These are phyloP conservation scores for Ettlia oleoabundans DNA, from an alignment of 139 green algal species.

Conservation along the genomic window DNA sequence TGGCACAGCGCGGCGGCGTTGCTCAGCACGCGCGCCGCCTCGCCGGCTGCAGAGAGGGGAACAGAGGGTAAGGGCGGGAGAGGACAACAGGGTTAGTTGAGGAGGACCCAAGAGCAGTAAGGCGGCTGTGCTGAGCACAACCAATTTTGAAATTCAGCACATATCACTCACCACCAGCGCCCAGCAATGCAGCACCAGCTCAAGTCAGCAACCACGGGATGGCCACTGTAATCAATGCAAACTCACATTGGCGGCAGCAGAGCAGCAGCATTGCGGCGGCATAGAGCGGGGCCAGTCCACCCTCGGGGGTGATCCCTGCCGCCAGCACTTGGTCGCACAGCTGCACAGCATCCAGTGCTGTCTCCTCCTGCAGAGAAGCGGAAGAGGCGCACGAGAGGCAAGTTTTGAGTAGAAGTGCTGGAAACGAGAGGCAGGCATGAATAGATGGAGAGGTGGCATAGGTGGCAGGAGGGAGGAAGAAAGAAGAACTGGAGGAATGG, in stretches of 20 bases:
- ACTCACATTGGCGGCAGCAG: slow-evolving; percentile 32
- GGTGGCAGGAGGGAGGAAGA: no score
- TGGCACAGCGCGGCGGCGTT: background rate
- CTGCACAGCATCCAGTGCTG: slow-evolving; percentile 48
- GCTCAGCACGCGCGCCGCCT: slow-evolving; percentile 19
- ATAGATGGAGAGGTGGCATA: no score
- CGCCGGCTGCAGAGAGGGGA: slow-evolving; percentile 6
- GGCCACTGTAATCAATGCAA: background rate
- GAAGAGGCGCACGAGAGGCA: background rate
- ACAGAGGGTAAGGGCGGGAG: background rate
- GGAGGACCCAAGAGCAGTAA: no score
- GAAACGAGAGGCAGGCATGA: background rate
- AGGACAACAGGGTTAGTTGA: background rate
- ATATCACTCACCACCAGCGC: background rate
- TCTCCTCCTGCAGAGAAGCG: slow-evolving; percentile 45
- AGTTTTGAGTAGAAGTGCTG: background rate
- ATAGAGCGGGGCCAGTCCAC: slow-evolving; percentile 9
- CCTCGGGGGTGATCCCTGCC: background rate
- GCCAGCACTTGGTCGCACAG: slow-evolving; percentile 45
- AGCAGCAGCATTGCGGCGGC: slow-evolving; percentile 42
- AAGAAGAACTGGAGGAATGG: no score
- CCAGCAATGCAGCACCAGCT: no score
- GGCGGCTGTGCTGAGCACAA: no score
- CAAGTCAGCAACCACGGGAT: no score
- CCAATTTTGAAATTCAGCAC: no score